Percentiles rank a stretch among this genome's conserved stretches.
Conservation (phyloP, 78 protist species). For the Salpingoeca rosetta region DNA sequence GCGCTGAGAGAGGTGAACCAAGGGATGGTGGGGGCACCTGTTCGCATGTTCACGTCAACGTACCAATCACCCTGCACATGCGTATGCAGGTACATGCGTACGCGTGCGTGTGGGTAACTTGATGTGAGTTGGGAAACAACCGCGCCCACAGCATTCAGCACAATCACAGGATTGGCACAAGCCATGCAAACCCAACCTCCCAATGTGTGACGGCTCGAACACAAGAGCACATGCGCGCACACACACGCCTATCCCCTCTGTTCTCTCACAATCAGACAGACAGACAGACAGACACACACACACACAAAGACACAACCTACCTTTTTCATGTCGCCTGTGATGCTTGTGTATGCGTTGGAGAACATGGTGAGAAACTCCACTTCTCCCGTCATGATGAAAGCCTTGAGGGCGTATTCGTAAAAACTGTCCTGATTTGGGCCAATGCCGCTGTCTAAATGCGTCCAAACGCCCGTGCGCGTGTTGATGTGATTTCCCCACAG, state of each 20-base stretch:
- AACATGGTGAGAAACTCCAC: slow-evolving; percentile 15
- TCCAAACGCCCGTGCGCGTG: slow-evolving; percentile 27
- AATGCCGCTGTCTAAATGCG: slow-evolving; percentile 20
- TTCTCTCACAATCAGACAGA: too few species aligned
- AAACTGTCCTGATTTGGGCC: slow-evolving; percentile 43
- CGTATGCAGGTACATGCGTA: too few species aligned
- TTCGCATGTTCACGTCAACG: slow-evolving; percentile 36
- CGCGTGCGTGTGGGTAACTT: too few species aligned
- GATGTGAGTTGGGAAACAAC: too few species aligned
- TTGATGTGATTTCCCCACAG: slow-evolving; percentile 47
- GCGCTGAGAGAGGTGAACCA: slow-evolving; percentile 1
- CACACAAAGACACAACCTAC: too few species aligned
- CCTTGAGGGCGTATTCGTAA: slow-evolving; percentile 49
- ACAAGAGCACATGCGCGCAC: too few species aligned
- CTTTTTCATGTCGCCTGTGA: slow-evolving; percentile 2
- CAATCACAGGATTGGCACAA: too few species aligned
- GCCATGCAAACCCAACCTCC: too few species aligned
- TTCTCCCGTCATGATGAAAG: slow-evolving; percentile 2
- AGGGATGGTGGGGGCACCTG: slow-evolving; percentile 1
- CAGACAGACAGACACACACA: too few species aligned
- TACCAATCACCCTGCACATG: not conserved
- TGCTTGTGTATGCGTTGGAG: not conserved
- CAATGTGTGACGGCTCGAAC: too few species aligned
- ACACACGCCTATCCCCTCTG: too few species aligned
- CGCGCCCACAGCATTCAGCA: too few species aligned